phyloP scores from a whole-genome alignment of 1,139 yeast species.

The Debaryomyces sp. region DNA sequence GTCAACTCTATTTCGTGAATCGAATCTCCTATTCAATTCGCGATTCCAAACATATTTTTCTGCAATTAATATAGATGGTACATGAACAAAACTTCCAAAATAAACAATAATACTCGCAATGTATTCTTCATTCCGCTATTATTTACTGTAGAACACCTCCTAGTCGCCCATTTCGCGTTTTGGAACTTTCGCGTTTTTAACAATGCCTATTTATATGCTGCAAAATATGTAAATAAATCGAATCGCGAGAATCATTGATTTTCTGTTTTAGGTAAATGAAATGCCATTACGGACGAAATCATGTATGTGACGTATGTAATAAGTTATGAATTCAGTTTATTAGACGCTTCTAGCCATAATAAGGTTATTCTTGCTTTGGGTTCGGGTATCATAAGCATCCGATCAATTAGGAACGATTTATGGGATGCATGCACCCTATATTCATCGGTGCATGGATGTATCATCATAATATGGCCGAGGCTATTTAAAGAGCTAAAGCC shows the following conservation, averaged over 20 bases:
- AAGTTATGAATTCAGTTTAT: neutral
- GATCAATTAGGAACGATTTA: neutral
- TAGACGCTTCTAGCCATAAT: neutral
- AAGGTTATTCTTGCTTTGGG: neutral
- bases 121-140: neutral
- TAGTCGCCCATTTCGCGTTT: neutral
- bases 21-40: neutral
- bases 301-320: neutral
- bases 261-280: constrained; percentile 5
- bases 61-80: neutral
- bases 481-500: neutral
- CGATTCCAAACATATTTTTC: neutral
- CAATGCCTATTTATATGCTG: neutral
- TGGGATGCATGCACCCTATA: neutral
- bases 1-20: neutral
- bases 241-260: constrained; percentile 2
- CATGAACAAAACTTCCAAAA: neutral
- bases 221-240: constrained; percentile 5
- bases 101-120: neutral
- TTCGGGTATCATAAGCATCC: neutral
- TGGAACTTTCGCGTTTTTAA: constrained; percentile 5
- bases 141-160: neutral
- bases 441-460: neutral
- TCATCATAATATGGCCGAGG: neutral
- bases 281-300: constrained; percentile 2